phyloP scores from a whole-genome alignment of 2,329 filamentous ascomycete species.

The Cladophialophora bantiana region DNA sequence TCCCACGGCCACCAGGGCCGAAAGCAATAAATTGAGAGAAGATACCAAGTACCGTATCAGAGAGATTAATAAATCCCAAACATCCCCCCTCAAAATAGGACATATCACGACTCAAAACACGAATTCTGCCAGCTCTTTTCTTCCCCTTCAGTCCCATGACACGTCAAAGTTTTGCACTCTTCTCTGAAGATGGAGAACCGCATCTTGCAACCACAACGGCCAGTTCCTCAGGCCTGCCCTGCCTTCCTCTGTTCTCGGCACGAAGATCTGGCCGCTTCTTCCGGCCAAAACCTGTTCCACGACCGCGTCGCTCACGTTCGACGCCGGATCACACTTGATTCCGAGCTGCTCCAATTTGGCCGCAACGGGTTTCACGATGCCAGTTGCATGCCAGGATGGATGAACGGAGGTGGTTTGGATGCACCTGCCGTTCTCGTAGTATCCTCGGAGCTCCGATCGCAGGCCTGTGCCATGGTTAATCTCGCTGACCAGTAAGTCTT shows the following conservation, averaged over 20 bases:
- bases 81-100: background rate
- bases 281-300: slow-evolving; percentile 52
- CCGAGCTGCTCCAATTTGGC: slow-evolving; percentile 63
- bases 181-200: slow-evolving; percentile 9
- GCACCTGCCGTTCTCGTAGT: slow-evolving; percentile 46
- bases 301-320: slow-evolving; percentile 61
- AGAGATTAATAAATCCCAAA: background rate
- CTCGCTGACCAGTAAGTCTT: background rate
- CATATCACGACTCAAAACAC: background rate
- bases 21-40: background rate
- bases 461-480: slow-evolving; percentile 45
- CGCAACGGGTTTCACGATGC: slow-evolving; percentile 56
- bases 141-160: background rate
- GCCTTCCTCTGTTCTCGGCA: slow-evolving; percentile 32
- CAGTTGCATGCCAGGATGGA: slow-evolving; percentile 38
- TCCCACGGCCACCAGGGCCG: background rate
- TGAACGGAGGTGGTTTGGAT: slow-evolving; percentile 39
- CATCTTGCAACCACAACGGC: slow-evolving; percentile 39
- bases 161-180: background rate
- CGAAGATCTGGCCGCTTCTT: slow-evolving; percentile 36
- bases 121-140: too few relatives aligned
- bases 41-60: background rate
- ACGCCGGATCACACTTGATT: slow-evolving; percentile 36
- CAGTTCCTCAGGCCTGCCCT: slow-evolving; percentile 20
- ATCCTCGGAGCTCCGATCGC: slow-evolving; percentile 64